These are phyloP conservation scores for Solidago caesia DNA, from an alignment of 129 eudicot genomes.

Conservation along the genomic window DNA sequence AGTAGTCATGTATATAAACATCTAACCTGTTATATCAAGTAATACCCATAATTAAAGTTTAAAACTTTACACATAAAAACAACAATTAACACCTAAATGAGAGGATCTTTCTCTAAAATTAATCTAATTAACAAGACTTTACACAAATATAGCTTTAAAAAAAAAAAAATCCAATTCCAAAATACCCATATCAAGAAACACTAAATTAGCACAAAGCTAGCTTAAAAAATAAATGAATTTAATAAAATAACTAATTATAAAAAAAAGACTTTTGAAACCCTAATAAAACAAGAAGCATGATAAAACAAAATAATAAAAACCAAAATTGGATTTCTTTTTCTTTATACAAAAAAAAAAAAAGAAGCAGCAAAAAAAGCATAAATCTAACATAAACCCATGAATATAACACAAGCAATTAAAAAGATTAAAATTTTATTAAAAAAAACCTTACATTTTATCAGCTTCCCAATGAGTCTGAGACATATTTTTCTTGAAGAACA, in stretches of 20 bases:
- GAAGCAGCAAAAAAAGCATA: background rate
- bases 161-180: background rate
- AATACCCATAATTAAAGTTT: background rate
- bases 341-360: background rate
- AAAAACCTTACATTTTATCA: constrained; percentile 76
- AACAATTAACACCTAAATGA: constrained; percentile 2
- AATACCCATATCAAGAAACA: constrained; percentile 7
- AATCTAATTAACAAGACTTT: background rate
- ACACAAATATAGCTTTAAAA: background rate
- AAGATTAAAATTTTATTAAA: background rate
- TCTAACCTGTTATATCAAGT: constrained; percentile 64
- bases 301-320: background rate
- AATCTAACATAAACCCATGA: constrained; percentile 33
- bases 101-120: background rate
- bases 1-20: constrained; percentile 92
- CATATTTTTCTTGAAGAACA: constrained; percentile 42
- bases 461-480: constrained; percentile 99
- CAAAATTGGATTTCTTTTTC: constrained; percentile 3
- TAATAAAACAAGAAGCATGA: background rate
- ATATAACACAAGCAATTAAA: background rate
- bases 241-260: constrained; percentile 2
- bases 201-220: background rate
- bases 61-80: constrained; percentile 15
- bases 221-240: background rate
- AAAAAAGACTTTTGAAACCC: constrained; percentile 41